Base-by-base conservation (phyloP, 441 rosid species). In the Corymbia calophylla region DNA sequence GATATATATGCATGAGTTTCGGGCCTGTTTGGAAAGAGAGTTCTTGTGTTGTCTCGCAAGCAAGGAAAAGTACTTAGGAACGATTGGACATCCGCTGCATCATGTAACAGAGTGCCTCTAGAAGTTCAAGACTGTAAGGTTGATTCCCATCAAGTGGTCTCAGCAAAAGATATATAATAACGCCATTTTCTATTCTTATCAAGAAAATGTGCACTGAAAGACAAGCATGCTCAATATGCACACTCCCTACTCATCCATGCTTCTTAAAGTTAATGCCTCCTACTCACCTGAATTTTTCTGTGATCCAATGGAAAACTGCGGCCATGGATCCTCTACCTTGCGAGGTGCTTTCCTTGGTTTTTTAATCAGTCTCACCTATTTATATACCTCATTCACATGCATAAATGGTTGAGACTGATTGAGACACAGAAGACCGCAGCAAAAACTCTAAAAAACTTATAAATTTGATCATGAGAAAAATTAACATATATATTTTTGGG, bases 1-100 rank as follows among this genome's bases (percentile, higher is more conserved):
- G 95, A 97, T 92, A 91, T 96, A 48, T 96, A 92, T 91, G 98
- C 99, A 90, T 96, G 90, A 91, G 92, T 87, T 82, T 88, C 51
- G 5, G 47, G 84, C 84, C 84, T 77, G 29, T 44, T 8, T 23
- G 84, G 77, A 17, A 77, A 23, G 47, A 23, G 84, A 39, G 47
- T 70, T 70, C 27, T 58, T 58, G 14, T 70, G 81, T 70, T 9
- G 47, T 35, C 48, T 2, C 47, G 48, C 81, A 70, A 70, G 51
- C 6, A 77, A 39, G 84, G 51, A 39, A 39, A 73, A 39, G 64
- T 29, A 39, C 84, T 73, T 73, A 9, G 16, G n/a, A 73, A 11
- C 5, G 23, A 73, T 73, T 73, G 84, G 84, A 73, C 48, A 73
- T 39, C 49, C 39, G 84, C 49, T 39, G 84, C 84, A 73, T 23